phyloP scores from a whole-genome alignment of 352 stramenopile genomes.

The Globisporangium cederbergense region DNA sequence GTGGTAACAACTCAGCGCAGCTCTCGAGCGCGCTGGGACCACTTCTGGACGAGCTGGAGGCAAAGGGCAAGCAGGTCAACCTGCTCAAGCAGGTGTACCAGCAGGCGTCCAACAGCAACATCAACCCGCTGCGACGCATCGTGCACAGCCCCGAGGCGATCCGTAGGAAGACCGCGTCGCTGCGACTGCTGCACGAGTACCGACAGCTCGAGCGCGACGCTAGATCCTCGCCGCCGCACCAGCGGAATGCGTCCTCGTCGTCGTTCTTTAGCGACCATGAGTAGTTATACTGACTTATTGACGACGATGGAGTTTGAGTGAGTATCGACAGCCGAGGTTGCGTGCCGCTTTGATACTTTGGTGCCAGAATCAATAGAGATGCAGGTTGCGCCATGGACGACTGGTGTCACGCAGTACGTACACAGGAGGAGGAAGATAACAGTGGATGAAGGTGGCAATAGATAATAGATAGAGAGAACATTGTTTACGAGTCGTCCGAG shows the following conservation, averaged over 20 bases:
- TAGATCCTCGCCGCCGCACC: conserved; percentile 14
- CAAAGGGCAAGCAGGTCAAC: conserved; percentile 65
- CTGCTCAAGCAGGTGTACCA: conserved; percentile 63
- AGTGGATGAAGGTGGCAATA: not conserved
- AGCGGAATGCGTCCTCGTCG: conserved; percentile 7
- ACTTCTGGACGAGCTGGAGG: conserved; percentile 57
- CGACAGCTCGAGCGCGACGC: conserved; percentile 53
- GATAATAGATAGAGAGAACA: not conserved
- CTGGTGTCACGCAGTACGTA: not conserved
- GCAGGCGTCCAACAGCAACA: conserved; percentile 50
- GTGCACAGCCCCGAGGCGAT: conserved; percentile 59
- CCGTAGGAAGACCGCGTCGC: conserved; percentile 54
- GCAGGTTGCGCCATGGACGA: not conserved
- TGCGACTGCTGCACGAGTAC: conserved; percentile 67
- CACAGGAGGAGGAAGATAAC: not conserved
- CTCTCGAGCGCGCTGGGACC: conserved; percentile 39
- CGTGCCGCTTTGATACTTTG: not conserved
- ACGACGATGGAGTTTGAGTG: not conserved
- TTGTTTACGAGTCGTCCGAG: conserved; percentile 14
- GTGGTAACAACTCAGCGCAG: conserved; percentile 20
- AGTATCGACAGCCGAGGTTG: not conserved
- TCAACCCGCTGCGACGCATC: conserved; percentile 47
- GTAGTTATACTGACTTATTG: conserved; percentile 15
- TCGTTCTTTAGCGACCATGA: conserved; percentile 19
- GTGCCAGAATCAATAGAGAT: not conserved